phyloP scores from a whole-genome alignment of 345 rosid species.

The Mangifera indica region DNA sequence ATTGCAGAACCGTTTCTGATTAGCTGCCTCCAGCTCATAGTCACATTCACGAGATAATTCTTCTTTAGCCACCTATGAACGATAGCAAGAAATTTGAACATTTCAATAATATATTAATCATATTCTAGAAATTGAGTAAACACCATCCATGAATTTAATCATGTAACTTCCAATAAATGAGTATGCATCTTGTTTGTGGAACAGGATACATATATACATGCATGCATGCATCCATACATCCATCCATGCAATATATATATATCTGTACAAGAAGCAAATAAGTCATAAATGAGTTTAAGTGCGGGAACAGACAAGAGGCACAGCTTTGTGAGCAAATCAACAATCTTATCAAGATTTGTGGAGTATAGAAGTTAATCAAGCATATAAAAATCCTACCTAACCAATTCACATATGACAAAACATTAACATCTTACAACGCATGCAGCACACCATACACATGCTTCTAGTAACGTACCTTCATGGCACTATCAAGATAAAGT shows the following conservation, averaged over 20 bases:
- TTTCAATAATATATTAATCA: neutral
- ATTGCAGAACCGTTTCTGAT: slow-evolving; percentile 73
- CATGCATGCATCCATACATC: no score
- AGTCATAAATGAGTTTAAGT: neutral
- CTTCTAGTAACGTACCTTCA: slow-evolving; percentile 61
- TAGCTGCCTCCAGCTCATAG: slow-evolving; percentile 80
- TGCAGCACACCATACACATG: neutral
- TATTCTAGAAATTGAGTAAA: neutral
- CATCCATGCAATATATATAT: no score
- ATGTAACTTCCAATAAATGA: neutral
- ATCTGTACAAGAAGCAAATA: neutral
- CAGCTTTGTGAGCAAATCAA: neutral
- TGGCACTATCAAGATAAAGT: slow-evolving; percentile 86
- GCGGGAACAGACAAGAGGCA: neutral
- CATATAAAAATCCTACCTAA: slow-evolving; percentile 1
- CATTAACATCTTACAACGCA: neutral
- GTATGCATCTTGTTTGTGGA: neutral
- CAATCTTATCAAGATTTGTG: neutral
- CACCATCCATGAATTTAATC: neutral
- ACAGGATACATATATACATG: neutral
- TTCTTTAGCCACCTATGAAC: slow-evolving; percentile 80
- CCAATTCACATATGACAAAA: neutral
- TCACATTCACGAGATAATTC: slow-evolving; percentile 92
- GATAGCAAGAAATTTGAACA: slow-evolving; percentile 22
- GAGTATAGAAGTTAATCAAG: neutral